Conservation (phyloP, 2,329 filamentous ascomycete species). For the Cladosporium halotolerans region DNA sequence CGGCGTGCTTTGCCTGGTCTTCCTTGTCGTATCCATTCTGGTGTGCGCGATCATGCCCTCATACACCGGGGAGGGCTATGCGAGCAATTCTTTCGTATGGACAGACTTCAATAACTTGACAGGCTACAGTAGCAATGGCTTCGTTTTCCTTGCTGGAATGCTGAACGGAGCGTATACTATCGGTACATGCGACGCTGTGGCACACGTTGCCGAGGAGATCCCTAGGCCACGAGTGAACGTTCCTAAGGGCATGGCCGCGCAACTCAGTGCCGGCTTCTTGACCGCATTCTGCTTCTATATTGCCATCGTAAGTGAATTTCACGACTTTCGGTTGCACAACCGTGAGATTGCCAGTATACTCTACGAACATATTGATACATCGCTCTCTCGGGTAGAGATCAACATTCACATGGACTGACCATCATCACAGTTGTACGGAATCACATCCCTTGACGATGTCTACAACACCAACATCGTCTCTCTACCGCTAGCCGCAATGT, state of each 20-base stretch:
- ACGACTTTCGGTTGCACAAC: not conserved
- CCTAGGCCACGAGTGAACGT: conserved; percentile 46
- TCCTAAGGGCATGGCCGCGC: conserved; percentile 48
- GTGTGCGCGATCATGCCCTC: conserved; percentile 52
- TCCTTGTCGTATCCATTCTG: conserved; percentile 50
- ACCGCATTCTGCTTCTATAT: conserved; percentile 43
- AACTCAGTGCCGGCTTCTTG: conserved; percentile 46
- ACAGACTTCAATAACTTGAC: conserved; percentile 37
- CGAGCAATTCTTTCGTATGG: conserved; percentile 37
- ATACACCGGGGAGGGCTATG: conserved; percentile 37
- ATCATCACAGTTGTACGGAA: conserved; percentile 44
- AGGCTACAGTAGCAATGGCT: conserved; percentile 44
- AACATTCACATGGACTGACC: not conserved
- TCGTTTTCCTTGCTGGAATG: conserved; percentile 58
- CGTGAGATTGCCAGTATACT: not conserved
- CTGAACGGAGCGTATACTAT: conserved; percentile 62
- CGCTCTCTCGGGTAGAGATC: not conserved
- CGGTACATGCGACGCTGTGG: conserved; percentile 57
- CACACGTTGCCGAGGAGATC: conserved; percentile 61
- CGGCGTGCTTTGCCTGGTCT: conserved; percentile 46
- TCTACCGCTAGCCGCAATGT: conserved; percentile 61
- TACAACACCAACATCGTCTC: conserved; percentile 36
- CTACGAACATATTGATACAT: not conserved
- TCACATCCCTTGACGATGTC: conserved; percentile 52
- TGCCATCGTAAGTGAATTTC: conserved; percentile 19